phyloP scores from a whole-genome alignment of 2,329 filamentous ascomycete genomes.

The Diaporthe capsici region DNA sequence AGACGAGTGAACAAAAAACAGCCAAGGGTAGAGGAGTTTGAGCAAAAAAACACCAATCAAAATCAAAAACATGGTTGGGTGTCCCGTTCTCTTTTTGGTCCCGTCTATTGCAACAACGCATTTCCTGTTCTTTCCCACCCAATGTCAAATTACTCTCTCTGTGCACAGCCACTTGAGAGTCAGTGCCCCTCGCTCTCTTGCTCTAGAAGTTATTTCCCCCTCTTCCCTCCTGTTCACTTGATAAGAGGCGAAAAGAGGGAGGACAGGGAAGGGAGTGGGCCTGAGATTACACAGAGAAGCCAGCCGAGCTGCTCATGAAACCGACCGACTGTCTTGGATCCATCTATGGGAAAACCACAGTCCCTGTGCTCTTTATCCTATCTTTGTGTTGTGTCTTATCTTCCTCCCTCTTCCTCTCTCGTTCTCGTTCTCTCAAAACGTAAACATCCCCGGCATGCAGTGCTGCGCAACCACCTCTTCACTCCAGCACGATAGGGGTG shows the following conservation, averaged over 20 bases:
- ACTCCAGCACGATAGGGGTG: not conserved
- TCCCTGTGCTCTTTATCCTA: slow-evolving; percentile 21
- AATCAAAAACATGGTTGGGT: slow-evolving; percentile 13
- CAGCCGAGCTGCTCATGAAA: not conserved
- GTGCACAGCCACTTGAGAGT: not conserved
- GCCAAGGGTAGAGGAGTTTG: not conserved
- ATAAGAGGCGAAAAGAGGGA: not conserved
- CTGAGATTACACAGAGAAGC: not conserved
- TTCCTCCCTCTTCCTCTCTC: not conserved
- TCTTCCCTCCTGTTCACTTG: not conserved
- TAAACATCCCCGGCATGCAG: not conserved
- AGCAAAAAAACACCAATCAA: not conserved
- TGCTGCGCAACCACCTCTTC: not conserved
- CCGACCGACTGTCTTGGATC: slow-evolving; percentile 5
- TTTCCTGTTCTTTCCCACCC: slow-evolving; percentile 28
- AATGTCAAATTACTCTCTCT: slow-evolving; percentile 8
- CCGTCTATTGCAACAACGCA: slow-evolving; percentile 15
- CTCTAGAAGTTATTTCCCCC: not conserved
- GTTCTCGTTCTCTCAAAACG: not conserved
- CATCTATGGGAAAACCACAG: slow-evolving; percentile 27
- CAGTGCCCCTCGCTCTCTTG: not conserved
- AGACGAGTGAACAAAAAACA: not conserved
- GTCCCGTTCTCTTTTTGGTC: slow-evolving; percentile 29
- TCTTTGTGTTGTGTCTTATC: not conserved
- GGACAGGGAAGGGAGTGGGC: not conserved